A percentile compares a stretch with the other conserved stretches of the same genome.
phyloP scores from a whole-genome alignment of 345 rosid species.

The Psidium guajava region DNA sequence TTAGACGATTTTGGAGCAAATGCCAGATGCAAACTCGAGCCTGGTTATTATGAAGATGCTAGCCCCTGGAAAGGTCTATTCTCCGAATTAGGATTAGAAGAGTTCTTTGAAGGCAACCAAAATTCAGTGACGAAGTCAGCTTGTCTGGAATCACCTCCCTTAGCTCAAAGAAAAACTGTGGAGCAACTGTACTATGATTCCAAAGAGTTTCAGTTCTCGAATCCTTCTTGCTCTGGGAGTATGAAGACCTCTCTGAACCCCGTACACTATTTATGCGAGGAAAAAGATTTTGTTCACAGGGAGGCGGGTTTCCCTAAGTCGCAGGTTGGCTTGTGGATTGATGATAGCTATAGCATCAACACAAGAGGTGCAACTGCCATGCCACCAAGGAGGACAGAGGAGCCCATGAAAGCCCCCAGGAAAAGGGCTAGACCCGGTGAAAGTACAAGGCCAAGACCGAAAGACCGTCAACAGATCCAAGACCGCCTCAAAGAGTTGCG shows the following conservation, averaged over 20 bases:
- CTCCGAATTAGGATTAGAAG: conserved; percentile 67
- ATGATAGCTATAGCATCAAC: conserved; percentile 61
- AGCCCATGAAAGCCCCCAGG: conserved; percentile 32
- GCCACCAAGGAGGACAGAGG: conserved; percentile 38
- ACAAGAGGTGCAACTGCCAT: conserved; percentile 16
- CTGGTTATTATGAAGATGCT: conserved; percentile 5
- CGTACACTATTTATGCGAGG: neutral
- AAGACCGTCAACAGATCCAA: conserved; percentile 93
- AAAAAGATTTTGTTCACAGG: conserved; percentile 1
- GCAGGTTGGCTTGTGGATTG: conserved; percentile 60
- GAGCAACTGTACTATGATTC: conserved; percentile 14
- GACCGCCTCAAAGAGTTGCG: conserved; percentile 85
- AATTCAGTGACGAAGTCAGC: conserved; percentile 19
- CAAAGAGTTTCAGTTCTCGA: conserved; percentile 11
- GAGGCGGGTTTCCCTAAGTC: conserved; percentile 27
- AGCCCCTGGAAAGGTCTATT: conserved; percentile 49
- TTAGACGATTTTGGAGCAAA: conserved; percentile 32
- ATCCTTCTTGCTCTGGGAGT: conserved; percentile 22
- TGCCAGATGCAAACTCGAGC: conserved; percentile 14
- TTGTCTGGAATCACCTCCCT: conserved; percentile 23
- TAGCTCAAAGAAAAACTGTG: conserved; percentile 38
- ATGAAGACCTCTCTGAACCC: conserved; percentile 4
- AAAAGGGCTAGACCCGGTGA: conserved; percentile 85
- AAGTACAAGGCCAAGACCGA: conserved; percentile 80
- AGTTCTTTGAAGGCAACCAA: conserved; percentile 35